Conservation (phyloP, 2,329 filamentous ascomycete genomes). For the Purpureocillium lavendulum region DNA sequence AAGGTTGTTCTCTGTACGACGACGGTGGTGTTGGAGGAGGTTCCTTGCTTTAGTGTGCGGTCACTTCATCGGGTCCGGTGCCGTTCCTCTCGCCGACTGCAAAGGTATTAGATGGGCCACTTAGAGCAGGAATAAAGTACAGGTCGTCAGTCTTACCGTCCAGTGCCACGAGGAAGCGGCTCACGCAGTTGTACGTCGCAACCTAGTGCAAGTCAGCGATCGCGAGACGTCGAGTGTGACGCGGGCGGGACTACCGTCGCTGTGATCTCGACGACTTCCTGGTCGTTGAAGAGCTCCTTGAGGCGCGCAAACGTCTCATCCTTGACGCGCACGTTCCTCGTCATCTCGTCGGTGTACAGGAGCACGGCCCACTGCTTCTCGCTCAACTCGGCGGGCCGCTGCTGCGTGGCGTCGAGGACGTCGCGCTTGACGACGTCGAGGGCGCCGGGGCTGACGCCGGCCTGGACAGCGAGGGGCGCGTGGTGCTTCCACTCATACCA, state of each 20-base stretch:
- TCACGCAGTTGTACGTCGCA: constrained; percentile 79
- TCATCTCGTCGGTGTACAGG: constrained; percentile 78
- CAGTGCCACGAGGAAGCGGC: constrained; percentile 72
- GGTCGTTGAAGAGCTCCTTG: constrained; percentile 53
- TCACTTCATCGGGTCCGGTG: constrained; percentile 35
- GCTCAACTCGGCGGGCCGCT: constrained; percentile 33
- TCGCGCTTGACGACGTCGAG: constrained; percentile 35
- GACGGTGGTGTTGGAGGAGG: no score
- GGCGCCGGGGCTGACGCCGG: constrained; percentile 45
- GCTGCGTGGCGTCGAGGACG: constrained; percentile 8
- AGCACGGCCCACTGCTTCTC: constrained; percentile 61
- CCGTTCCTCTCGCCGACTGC: constrained; percentile 50
- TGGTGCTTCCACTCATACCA: constrained; percentile 85
- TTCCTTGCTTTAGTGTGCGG: constrained; percentile 19
- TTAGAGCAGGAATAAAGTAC: constrained; percentile 1
- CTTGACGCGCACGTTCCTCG: constrained; percentile 58
- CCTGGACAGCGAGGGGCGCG: constrained; percentile 54
- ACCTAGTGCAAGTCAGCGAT: constrained; percentile 24
- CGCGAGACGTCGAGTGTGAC: no score
- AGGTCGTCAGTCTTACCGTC: constrained; percentile 49
- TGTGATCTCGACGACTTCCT: constrained; percentile 74
- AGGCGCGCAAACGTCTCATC: constrained; percentile 60
- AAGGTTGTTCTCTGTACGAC: no score
- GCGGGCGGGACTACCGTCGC: constrained; percentile 44
- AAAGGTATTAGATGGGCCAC: constrained; percentile 7